A percentile compares a stretch with the other conserved stretches of the same genome.
Evolutionary conservation across 1,284 basidiomycete species (phyloP).

Genomic region (Pterulicium gracile): DNA sequence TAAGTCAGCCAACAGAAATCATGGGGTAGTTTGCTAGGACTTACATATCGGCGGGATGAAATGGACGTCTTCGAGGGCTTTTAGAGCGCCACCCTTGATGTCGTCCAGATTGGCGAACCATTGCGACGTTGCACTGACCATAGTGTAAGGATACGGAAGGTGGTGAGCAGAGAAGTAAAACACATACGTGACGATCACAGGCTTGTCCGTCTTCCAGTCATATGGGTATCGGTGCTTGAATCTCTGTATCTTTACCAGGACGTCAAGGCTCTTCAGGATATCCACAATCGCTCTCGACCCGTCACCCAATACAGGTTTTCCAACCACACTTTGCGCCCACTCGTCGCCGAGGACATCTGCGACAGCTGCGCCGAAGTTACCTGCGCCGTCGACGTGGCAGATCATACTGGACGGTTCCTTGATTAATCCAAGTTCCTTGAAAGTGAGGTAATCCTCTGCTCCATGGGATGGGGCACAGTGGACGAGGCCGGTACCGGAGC

Average conservation of each 20-base stretch:
- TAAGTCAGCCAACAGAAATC: background rate
- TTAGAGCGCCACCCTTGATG: constrained; percentile 72
- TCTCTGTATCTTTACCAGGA: constrained; percentile 57
- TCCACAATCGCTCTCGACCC: constrained; percentile 63
- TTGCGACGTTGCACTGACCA: constrained; percentile 81
- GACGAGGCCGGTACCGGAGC: constrained; percentile 93
- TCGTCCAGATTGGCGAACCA: constrained; percentile 93
- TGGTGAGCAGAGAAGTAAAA: constrained; percentile 1
- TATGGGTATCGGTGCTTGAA: constrained; percentile 90
- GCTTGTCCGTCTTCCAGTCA: constrained; percentile 94
- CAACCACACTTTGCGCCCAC: constrained; percentile 40
- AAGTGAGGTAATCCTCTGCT: constrained; percentile 81
- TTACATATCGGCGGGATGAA: constrained; percentile 75
- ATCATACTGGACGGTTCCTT: constrained; percentile 30
- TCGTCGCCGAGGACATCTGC: constrained; percentile 39
- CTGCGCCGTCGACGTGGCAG: constrained; percentile 81
- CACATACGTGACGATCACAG: constrained; percentile 79
- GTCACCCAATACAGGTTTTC: constrained; percentile 61
- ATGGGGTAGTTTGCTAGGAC: constrained; percentile 16
- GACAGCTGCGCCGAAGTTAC: constrained; percentile 57
- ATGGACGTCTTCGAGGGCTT: constrained; percentile 60
- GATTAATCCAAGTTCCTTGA: constrained; percentile 40
- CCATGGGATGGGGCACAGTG: constrained; percentile 96
- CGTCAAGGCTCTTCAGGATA: constrained; percentile 49
- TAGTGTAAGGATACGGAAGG: constrained; percentile 2